Percentiles rank a stretch among this genome's conserved stretches.
These are phyloP conservation scores for Protomyces inundatus DNA, from an alignment of 1,139 yeast genomes.

Conservation along the genomic window DNA sequence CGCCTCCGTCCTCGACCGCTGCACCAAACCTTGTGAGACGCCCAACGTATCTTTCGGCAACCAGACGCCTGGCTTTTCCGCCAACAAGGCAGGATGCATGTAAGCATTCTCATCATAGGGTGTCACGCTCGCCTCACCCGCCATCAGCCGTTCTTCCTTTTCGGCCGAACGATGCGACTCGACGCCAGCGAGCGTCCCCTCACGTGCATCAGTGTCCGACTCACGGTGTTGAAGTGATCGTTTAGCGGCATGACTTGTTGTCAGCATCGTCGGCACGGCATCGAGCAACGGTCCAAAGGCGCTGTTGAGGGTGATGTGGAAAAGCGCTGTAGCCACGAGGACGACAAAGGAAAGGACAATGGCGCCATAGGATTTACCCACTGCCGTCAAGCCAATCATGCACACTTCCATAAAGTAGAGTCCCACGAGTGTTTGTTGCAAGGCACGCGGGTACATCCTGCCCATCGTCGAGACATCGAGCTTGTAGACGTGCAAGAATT, in stretches of 20 bases:
- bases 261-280: constrained; percentile 62
- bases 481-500: constrained; percentile 63
- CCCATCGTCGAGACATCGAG: constrained; percentile 76
- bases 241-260: constrained; percentile 27
- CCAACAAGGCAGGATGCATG: constrained; percentile 65
- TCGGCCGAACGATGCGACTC: constrained; percentile 21
- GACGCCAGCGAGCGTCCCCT: not conserved
- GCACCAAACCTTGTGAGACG: constrained; percentile 57
- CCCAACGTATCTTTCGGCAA: constrained; percentile 84
- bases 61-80: constrained; percentile 72
- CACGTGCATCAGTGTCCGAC: not conserved
- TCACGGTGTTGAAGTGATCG: constrained; percentile 1
- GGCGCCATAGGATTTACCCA: constrained; percentile 95
- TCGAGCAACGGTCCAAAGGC: constrained; percentile 66
- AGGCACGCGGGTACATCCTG: constrained; percentile 76
- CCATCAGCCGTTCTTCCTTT: constrained; percentile 22
- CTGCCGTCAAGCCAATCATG: constrained; percentile 75
- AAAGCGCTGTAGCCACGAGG: constrained; percentile 57
- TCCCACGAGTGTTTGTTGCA: constrained; percentile 83
- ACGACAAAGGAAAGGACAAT: constrained; percentile 67
- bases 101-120: constrained; percentile 39
- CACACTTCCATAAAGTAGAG: constrained; percentile 81
- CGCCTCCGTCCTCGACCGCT: constrained; percentile 38
- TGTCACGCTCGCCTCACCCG: constrained; percentile 26
- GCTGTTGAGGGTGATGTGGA: constrained; percentile 54